Conservation (phyloP, 208 protist genomes). For the Hexamita inflata region DNA sequence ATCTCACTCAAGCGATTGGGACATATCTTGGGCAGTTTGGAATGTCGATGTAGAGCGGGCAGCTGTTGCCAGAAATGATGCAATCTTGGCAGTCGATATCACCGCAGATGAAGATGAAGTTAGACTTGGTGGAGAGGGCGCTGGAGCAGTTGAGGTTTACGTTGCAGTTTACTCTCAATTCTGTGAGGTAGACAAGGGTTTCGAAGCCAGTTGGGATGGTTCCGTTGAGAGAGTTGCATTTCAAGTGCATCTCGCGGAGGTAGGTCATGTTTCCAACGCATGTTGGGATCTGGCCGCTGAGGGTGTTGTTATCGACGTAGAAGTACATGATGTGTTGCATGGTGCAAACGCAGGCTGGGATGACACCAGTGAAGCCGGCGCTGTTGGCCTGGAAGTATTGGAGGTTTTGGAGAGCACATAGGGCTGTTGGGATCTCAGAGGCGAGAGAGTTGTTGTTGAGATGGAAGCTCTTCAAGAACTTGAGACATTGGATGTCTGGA, state of each 20-base stretch:
- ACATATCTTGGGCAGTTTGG: too few species aligned
- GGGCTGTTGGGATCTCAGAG: background rate
- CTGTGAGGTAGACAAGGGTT: background rate
- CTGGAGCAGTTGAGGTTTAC: background rate
- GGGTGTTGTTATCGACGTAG: background rate
- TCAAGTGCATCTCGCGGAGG: slow-evolving; percentile 13
- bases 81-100: slow-evolving; percentile 3
- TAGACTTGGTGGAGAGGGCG: background rate
- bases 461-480: slow-evolving; percentile 3
- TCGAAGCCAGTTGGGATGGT: slow-evolving; percentile 2
- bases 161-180: slow-evolving; percentile 21
- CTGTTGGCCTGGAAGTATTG: slow-evolving; percentile 14
- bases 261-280: background rate
- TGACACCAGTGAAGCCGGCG: background rate
- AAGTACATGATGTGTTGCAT: background rate
- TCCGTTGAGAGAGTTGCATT: slow-evolving; percentile 16
- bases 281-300: slow-evolving; percentile 19
- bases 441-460: background rate
- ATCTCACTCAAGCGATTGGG: too few species aligned
- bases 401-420: background rate
- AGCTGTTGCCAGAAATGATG: too few species aligned
- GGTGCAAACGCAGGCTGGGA: slow-evolving; percentile 15
- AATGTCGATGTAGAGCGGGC: too few species aligned
- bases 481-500: background rate
- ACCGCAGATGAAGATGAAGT: slow-evolving; percentile 14